Conservation (phyloP, 140 eudicot species). For the Flaveria floridana region DNA sequence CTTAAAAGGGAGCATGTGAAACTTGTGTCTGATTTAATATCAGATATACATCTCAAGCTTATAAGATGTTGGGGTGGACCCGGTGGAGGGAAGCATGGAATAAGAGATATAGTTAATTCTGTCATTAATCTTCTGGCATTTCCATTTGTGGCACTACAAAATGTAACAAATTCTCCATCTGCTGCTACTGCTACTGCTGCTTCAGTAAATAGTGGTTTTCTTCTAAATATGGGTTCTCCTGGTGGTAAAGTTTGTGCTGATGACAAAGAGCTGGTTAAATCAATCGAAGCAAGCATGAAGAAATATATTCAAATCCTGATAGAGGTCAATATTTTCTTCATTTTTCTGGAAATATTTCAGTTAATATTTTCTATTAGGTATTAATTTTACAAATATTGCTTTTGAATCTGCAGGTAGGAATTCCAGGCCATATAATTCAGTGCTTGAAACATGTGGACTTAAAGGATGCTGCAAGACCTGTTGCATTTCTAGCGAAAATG, state of each 20-base stretch:
- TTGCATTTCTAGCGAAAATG: conserved; percentile 92
- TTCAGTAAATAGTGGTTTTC: conserved; percentile 81
- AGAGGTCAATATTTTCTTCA: conserved; percentile 51
- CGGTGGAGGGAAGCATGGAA: conserved; percentile 84
- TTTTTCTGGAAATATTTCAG: background rate
- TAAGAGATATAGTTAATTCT: conserved; percentile 68
- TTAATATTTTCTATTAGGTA: background rate
- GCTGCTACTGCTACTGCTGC: conserved; percentile 62
- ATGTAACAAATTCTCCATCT: conserved; percentile 60
- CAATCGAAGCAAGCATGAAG: conserved; percentile 76
- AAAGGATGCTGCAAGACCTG: conserved; percentile 74
- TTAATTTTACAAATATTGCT: conserved; percentile 4
- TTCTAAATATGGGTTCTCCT: conserved; percentile 87
- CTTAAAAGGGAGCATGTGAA: conserved; percentile 68
- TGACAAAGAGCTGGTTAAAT: conserved; percentile 78
- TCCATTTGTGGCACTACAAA: conserved; percentile 91
- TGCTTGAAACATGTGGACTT: conserved; percentile 76
- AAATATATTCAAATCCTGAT: conserved; percentile 70
- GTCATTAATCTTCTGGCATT: conserved; percentile 90
- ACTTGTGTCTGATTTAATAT: conserved; percentile 61
- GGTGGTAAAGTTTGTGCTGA: conserved; percentile 79
- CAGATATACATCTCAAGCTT: conserved; percentile 67
- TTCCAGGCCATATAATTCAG: conserved; percentile 57
- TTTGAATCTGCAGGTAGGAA: conserved; percentile 54
- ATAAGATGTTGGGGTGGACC: conserved; percentile 79